Percentiles rank a stretch among this genome's conserved stretches.
Evolutionary conservation across 306 rosid species (phyloP).

Genomic region (Citrullus amarus): DNA sequence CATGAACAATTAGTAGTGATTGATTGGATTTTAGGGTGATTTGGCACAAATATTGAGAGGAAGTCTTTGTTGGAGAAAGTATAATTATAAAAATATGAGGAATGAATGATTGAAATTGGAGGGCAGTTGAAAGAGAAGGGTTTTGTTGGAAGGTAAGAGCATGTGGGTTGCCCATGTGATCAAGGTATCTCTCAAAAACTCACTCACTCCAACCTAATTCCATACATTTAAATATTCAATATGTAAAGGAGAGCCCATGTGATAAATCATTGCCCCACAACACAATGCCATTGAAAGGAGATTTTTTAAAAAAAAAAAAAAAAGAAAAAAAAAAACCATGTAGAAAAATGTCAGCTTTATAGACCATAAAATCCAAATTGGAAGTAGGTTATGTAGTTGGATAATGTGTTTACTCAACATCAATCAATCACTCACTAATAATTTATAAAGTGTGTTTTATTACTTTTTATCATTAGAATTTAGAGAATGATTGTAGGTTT

Average conservation of each 20-base stretch:
- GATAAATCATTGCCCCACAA: slow-evolving; percentile 40
- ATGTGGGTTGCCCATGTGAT: slow-evolving; percentile 81
- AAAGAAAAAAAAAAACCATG: no score
- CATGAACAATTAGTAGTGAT: neutral
- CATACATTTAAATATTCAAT: slow-evolving; percentile 3
- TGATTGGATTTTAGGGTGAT: neutral
- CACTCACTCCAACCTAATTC: slow-evolving; percentile 19
- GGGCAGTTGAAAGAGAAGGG: slow-evolving; percentile 16
- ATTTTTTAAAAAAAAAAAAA: no score
- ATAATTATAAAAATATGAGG: neutral
- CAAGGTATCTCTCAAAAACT: slow-evolving; percentile 26
- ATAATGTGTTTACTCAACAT: neutral
- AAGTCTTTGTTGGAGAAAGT: neutral
- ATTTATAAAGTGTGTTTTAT: neutral
- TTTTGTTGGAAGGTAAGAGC: slow-evolving; percentile 26
- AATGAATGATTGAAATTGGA: neutral
- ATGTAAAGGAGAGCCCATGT: slow-evolving; percentile 48
- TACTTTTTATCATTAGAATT: neutral
- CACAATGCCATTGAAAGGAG: neutral
- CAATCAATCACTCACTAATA: neutral
- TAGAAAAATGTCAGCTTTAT: neutral
- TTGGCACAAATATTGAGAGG: neutral
- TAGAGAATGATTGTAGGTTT: neutral
- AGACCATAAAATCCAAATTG: neutral
- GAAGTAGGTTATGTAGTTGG: neutral